These are phyloP conservation scores for Euphorbia tirucalli DNA, from an alignment of 345 rosid species.

Conservation along the genomic window DNA sequence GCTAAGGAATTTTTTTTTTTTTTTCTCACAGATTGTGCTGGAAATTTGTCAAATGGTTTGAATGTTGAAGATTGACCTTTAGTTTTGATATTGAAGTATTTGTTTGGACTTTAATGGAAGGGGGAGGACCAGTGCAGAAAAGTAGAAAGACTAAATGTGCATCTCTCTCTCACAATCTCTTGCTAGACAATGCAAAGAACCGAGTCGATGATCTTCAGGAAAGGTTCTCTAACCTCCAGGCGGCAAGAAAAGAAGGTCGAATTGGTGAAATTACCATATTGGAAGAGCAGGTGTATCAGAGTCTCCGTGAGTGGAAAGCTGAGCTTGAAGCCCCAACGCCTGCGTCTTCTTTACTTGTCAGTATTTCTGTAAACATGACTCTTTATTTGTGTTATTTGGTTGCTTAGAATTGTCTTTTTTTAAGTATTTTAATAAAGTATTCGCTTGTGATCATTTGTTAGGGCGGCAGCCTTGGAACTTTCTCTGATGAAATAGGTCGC, in stretches of 20 bases:
- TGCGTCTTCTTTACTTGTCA: conserved; percentile 59
- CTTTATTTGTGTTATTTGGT: conserved; percentile 2
- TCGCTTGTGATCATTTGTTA: conserved; percentile 28
- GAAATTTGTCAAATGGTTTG: neutral
- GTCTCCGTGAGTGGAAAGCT: conserved; percentile 66
- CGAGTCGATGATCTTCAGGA: conserved; percentile 57
- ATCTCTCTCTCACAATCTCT: conserved; percentile 44
- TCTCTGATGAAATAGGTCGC: conserved; percentile 57
- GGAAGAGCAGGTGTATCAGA: conserved; percentile 67
- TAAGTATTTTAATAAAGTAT: conserved; percentile 3
- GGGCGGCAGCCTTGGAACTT: conserved; percentile 63
- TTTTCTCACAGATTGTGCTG: neutral
- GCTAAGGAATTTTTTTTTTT: neutral
- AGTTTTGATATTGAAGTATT: neutral
- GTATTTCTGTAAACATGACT: conserved; percentile 14
- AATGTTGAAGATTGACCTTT: neutral
- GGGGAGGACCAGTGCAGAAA: conserved; percentile 33
- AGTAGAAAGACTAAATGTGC: conserved; percentile 45
- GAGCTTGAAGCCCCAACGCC: conserved; percentile 68
- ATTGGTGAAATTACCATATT: conserved; percentile 45
- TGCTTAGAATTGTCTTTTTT: neutral
- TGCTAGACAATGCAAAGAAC: conserved; percentile 59
- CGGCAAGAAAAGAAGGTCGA: conserved; percentile 63
- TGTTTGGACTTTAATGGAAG: conserved; percentile 5
- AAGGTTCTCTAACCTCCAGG: conserved; percentile 52